These are phyloP conservation scores for Maudiozyma saulgeensis DNA, from an alignment of 805 yeast species.

Conservation along the genomic window DNA sequence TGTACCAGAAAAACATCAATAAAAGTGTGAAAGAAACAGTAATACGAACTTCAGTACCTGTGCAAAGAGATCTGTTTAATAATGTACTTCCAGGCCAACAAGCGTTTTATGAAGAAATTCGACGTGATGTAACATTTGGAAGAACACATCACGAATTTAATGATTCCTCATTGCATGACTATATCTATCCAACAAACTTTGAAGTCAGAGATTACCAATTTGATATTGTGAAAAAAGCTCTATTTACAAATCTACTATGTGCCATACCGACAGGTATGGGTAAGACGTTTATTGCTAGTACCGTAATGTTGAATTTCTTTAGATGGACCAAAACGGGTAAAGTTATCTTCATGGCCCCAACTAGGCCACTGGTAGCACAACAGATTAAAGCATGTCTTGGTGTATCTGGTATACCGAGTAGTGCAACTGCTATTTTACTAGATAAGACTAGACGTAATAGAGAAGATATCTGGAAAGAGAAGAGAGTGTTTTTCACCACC, in stretches of 20 bases:
- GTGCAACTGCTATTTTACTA: conserved; percentile 69
- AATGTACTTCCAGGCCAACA: conserved; percentile 23
- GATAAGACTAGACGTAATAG: conserved; percentile 53
- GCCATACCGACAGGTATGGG: conserved; percentile 97
- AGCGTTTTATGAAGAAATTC: conserved; percentile 32
- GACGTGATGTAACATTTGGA: conserved; percentile 27
- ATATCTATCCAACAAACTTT: conserved; percentile 77
- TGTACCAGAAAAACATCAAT: conserved; percentile 27
- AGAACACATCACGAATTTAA: conserved; percentile 47
- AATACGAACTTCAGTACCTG: conserved; percentile 24
- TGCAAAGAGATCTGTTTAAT: conserved; percentile 31
- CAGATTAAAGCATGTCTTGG: conserved; percentile 89
- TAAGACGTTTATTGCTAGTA: conserved; percentile 90
- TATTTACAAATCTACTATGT: conserved; percentile 67
- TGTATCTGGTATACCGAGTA: conserved; percentile 71
- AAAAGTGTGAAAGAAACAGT: conserved; percentile 25
- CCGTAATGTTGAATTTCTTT: conserved; percentile 82
- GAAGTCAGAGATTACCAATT: conserved; percentile 83
- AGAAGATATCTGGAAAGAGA: conserved; percentile 64
- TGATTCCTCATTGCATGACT: conserved; percentile 33
- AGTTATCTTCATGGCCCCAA: conserved; percentile 92
- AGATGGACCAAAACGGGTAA: conserved; percentile 78
- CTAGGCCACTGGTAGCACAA: conserved; percentile 91
- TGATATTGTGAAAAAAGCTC: conserved; percentile 63
- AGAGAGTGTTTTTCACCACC: conserved; percentile 82